Percentiles rank a stretch among this genome's conserved stretches.
phyloP scores from a whole-genome alignment of 202 grass and related monocot genomes.

The Saccharum hybrid region DNA sequence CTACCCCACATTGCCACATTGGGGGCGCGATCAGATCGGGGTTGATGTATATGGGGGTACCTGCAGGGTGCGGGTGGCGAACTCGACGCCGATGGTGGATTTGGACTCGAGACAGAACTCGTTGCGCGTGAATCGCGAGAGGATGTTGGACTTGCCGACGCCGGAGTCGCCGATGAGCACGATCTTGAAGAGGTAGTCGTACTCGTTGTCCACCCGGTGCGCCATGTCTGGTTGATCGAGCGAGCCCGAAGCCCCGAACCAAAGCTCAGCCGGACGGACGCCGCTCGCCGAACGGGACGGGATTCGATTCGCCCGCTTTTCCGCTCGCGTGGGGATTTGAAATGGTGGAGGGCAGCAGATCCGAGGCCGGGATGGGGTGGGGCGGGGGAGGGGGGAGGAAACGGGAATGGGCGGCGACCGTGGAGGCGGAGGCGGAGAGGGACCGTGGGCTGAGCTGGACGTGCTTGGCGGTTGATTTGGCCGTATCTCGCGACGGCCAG shows the following conservation, averaged over 20 bases:
- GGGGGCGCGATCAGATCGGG: conserved; percentile 7
- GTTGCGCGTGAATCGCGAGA: conserved; percentile 87
- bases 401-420: conserved; percentile 20
- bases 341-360: conserved; percentile 48
- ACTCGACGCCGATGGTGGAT: conserved; percentile 94
- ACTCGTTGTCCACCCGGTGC: conserved; percentile 71
- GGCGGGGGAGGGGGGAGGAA: not conserved
- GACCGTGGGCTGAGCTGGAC: conserved; percentile 40
- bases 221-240: conserved; percentile 30
- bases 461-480: conserved; percentile 34
- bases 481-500: conserved; percentile 5
- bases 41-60: conserved; percentile 4
- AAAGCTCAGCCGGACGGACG: not conserved
- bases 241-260: not conserved
- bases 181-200: conserved; percentile 98
- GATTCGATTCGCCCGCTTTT: not conserved
- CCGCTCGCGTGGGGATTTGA: conserved; percentile 24
- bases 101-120: conserved; percentile 97
- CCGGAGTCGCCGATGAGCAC: conserved; percentile 95
- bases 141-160: conserved; percentile 96
- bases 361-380: conserved; percentile 15
- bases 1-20: not conserved
- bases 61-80: conserved; percentile 70
- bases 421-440: not conserved
- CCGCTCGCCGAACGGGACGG: conserved; percentile 17